Base-by-base conservation (phyloP, 2,329 filamentous ascomycete genomes). In the Talaromyces pinophilus region DNA sequence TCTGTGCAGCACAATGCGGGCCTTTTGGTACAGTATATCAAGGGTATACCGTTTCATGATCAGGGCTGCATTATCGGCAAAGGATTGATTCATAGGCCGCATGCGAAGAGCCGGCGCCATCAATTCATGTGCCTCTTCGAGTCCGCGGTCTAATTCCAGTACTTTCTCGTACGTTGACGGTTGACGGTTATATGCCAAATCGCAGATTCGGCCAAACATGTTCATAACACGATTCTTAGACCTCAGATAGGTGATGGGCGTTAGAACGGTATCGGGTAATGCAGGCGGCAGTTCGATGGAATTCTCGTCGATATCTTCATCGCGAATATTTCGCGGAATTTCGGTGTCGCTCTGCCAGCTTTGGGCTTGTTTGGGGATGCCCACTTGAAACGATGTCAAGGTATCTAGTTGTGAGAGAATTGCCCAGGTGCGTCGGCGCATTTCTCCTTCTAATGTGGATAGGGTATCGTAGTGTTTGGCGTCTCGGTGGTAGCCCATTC, bases 321-420 rank as follows among this genome's bases (percentile, higher is more conserved):
- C 87, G 44, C 82, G 74, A 22, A 89, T 73, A 71, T 90, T 89
- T 15, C 80, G 78, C 4, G 87, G 87, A 13, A 83, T 72, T 2
- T 75, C 72, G 0, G 86, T 87, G 71, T 90, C 88, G 59, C 82
- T 84, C 64, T 88, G 85, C 64, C 87, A 84, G 33, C 82, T 81
- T 64, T 84, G 80, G 44, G 88, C 79, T 81, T 87, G 85, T 68
- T 83, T 83, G 1, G 88, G 88, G 13, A 90, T 77, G 1, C 88
- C 88, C 68, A 88, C 81, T 69, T 89, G 86, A 71, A 88, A 87
- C 0, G 85, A 83, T 1, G 85, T 82, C n/a, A 90, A 77, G 2
- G 86, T 74, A 70, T 90, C 88, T 61, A 89, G 79, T 72, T 88
- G 86, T 11, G 69, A 71, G 17, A 77, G 70, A 25, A 74, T 70